Evolutionary conservation across 306 rosid species (phyloP), one percentile per base, ranked within the genome.

Genomic region (Castanea sativa): DNA sequence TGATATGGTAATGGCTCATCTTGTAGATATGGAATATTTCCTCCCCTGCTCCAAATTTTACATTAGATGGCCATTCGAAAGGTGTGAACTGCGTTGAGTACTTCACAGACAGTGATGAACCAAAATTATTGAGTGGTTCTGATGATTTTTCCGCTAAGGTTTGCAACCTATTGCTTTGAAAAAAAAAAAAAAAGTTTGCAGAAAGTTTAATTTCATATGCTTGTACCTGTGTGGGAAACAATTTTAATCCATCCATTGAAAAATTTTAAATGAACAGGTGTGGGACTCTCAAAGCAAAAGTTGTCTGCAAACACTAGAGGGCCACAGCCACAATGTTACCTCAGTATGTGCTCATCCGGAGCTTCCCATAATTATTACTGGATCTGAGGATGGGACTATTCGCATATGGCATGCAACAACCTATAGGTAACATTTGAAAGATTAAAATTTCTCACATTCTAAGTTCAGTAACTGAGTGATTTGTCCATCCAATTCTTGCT

Each of bases 91-190:
- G 91, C 41, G 76, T 88, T 27, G 94, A 84, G 27, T 88, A 85
- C 80, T 88, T 90, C 79, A 25, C 52, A n/a, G 56, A 51, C 53
- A 78, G 76, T 11, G 74, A 74, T 56, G 87, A 88, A 33, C 72
- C 80, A 8, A 85, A 85, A 73, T 69, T 92, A 45, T 35, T 90
- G 60, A 92, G 90, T 71, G 94, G 97, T 35, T 92, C 92, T 77
- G 97, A 92, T 80, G 92, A 92, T 75, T 84, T 43, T 81, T 84
- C 80, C 27, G 81, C 70, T 2, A 83, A 86, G 83, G 87, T 83
- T 68, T 73, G 76, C 71, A 38, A 32, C 5, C 20, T 3, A 60
- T 69, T 61, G 52, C 23, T 16, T 25, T 1, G 0, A 25, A 25
- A 25, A 25, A 25, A 25, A 25, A 25, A 25, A 25, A 25, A 25